These are phyloP conservation scores for Schizosaccharomyces cryophilus DNA, from an alignment of 805 yeast genomes.

Conservation along the genomic window DNA sequence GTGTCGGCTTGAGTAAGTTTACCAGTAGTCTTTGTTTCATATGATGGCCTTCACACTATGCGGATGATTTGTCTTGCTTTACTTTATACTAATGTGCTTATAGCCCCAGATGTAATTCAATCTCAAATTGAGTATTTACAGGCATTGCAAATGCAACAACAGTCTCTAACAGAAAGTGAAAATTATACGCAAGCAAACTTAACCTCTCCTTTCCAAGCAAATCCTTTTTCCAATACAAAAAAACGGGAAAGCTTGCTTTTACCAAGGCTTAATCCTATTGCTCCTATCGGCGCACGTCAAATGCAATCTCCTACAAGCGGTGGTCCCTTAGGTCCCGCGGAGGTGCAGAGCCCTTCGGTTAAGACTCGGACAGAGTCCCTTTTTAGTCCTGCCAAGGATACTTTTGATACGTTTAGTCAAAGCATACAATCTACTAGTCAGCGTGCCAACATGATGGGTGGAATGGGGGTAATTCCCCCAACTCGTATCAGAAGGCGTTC, in stretches of 20 bases:
- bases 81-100: neutral
- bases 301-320: neutral
- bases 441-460: neutral
- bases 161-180: neutral
- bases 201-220: no score
- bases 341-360: neutral
- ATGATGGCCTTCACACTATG: no score
- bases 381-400: neutral
- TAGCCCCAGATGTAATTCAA: neutral
- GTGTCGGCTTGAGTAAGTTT: no score
- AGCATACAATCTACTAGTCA: neutral
- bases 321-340: neutral
- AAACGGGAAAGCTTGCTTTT: neutral
- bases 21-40: no score
- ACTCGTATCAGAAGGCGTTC: neutral
- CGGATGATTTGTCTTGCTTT: no score
- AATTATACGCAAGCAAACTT: neutral
- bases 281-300: neutral
- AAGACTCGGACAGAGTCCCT: neutral
- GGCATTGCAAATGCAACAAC: neutral
- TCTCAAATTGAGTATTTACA: neutral
- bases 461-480: neutral
- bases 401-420: neutral
- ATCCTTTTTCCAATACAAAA: neutral
- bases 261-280: neutral